phyloP scores from a whole-genome alignment of 2,329 filamentous ascomycete genomes.

The Exserohilum rostratum region DNA sequence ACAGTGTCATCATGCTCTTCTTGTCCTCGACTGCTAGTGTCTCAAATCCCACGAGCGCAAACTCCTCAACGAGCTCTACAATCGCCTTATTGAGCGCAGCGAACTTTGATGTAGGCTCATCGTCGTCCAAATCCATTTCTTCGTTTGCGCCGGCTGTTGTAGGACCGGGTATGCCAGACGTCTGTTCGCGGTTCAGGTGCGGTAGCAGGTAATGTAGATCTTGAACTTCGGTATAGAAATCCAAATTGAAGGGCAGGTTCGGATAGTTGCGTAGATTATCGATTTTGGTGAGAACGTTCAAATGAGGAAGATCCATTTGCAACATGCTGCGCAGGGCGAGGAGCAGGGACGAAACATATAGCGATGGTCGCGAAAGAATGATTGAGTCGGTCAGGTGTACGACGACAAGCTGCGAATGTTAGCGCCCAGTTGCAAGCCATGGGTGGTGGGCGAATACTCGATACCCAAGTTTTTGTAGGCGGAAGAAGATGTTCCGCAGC shows the following conservation, averaged over 20 bases:
- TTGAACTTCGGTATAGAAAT: slow-evolving; percentile 97
- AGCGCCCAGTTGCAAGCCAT: slow-evolving; percentile 23
- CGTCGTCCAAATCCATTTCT: slow-evolving; percentile 56
- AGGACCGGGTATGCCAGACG: slow-evolving; percentile 44
- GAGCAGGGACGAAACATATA: slow-evolving; percentile 93
- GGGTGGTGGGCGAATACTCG: slow-evolving; percentile 67
- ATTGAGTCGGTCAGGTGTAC: slow-evolving; percentile 94
- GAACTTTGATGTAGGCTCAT: slow-evolving; percentile 67
- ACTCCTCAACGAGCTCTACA: slow-evolving; percentile 84
- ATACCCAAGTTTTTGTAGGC: slow-evolving; percentile 87
- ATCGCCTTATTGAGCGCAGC: slow-evolving; percentile 84
- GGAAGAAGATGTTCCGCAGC: slow-evolving; percentile 88
- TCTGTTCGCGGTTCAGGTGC: slow-evolving; percentile 75
- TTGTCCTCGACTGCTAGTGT: slow-evolving; percentile 96
- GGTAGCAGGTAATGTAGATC: slow-evolving; percentile 85
- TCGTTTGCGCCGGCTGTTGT: slow-evolving; percentile 13
- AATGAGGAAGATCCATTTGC: slow-evolving; percentile 93
- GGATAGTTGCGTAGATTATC: slow-evolving; percentile 89
- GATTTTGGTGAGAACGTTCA: slow-evolving; percentile 97
- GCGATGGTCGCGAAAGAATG: slow-evolving; percentile 87
- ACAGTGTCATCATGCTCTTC: slow-evolving; percentile 90
- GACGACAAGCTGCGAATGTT: slow-evolving; percentile 76
- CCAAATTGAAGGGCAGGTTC: slow-evolving; percentile 89
- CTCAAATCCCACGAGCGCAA: slow-evolving; percentile 88
- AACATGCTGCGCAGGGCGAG: slow-evolving; percentile 95